phyloP scores from a whole-genome alignment of 2,329 filamentous ascomycete genomes.

The Phyllosticta citribraziliensis region DNA sequence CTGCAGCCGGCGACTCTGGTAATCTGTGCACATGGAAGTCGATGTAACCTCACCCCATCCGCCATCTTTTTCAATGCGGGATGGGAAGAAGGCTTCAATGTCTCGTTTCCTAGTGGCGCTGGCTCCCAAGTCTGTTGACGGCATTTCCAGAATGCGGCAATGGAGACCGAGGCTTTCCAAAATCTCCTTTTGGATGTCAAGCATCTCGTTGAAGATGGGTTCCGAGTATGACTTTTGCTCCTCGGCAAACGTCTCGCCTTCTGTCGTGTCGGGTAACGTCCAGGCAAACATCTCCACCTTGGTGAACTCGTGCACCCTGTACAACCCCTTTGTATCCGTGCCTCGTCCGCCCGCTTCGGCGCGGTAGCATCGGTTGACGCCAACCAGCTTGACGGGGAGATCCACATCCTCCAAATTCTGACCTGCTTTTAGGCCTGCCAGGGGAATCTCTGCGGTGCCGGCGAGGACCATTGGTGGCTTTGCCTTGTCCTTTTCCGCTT shows the following conservation, averaged over 20 bases:
- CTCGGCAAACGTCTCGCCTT: constrained; percentile 23
- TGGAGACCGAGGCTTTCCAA: constrained; percentile 66
- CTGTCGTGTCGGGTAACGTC: constrained; percentile 50
- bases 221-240: constrained; percentile 23
- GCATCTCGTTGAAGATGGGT: constrained; percentile 70
- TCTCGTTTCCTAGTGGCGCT: constrained; percentile 80
- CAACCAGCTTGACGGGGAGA: constrained; percentile 71
- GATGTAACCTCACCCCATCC: constrained; percentile 94
- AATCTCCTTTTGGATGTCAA: constrained; percentile 79
- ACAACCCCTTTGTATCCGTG: constrained; percentile 84
- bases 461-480: constrained; percentile 66
- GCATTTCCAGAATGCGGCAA: constrained; percentile 90
- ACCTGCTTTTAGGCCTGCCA: constrained; percentile 82
- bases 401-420: constrained; percentile 53
- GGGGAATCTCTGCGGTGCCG: constrained; percentile 87
- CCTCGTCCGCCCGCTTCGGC: constrained; percentile 89
- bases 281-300: constrained; percentile 98
- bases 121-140: constrained; percentile 75
- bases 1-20: constrained; percentile 73
- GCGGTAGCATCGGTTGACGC: constrained; percentile 84
- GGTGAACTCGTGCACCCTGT: constrained; percentile 96
- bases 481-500: constrained; percentile 49
- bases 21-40: constrained; percentile 86
- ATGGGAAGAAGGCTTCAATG: constrained; percentile 91
- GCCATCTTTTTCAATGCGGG: constrained; percentile 52